phyloP scores from a whole-genome alignment of 768 basidiomycete species.

The Multifurca ochricompacta region DNA sequence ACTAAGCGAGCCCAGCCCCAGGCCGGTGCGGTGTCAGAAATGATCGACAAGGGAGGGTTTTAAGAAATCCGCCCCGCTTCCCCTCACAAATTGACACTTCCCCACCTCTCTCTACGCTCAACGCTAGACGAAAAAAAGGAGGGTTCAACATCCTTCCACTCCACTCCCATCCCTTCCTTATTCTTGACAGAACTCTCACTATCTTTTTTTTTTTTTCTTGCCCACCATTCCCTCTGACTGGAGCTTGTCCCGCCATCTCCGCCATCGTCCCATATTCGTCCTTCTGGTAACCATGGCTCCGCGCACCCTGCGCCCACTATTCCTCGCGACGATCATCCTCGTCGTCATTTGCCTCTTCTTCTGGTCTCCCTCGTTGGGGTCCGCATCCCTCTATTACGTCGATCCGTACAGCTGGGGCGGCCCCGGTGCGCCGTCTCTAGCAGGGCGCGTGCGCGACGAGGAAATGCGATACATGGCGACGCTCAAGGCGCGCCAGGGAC shows the following conservation, averaged over 20 bases:
- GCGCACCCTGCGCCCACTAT: not conserved
- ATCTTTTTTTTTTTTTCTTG: not conserved
- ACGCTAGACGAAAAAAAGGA: not conserved
- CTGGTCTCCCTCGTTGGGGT: not conserved
- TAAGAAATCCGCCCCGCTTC: no score
- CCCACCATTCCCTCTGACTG: not conserved
- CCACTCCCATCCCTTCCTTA: not conserved
- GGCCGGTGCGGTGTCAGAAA: no score
- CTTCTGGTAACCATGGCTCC: not conserved
- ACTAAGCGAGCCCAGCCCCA: no score
- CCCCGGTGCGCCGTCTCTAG: not conserved
- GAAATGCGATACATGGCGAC: not conserved
- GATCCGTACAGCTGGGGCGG: not conserved
- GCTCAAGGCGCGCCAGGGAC: not conserved
- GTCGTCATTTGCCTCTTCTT: not conserved
- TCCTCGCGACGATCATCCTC: not conserved
- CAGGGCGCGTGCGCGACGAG: not conserved
- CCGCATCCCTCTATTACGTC: not conserved
- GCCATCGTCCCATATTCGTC: not conserved
- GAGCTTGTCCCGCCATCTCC: not conserved
- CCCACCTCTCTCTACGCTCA: not conserved
- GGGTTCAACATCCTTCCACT: not conserved
- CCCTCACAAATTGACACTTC: not conserved
- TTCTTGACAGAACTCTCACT: not conserved
- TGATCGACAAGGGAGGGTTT: no score